phyloP scores from a whole-genome alignment of 2,329 filamentous ascomycete species.

The Cladosporium austrohemisphaericum region DNA sequence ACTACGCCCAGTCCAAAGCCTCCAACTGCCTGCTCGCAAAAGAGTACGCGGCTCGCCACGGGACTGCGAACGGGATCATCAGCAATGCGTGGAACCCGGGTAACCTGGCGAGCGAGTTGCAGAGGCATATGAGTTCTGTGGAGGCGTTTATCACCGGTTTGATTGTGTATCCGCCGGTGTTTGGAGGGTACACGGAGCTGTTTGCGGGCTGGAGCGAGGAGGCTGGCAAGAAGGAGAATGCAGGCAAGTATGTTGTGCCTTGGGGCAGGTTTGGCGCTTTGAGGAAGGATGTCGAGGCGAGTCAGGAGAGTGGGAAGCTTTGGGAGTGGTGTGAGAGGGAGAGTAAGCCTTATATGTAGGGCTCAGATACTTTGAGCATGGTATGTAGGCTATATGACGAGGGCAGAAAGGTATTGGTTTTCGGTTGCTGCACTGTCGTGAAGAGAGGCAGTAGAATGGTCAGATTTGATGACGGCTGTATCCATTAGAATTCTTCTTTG shows the following conservation, averaged over 20 bases:
- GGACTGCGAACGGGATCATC: conserved; percentile 23
- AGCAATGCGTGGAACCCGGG: conserved; percentile 31
- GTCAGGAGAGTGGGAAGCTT: conserved; percentile 34
- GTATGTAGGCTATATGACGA: no score
- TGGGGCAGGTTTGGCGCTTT: conserved; percentile 33
- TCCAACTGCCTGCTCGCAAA: conserved; percentile 27
- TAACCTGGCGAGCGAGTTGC: conserved; percentile 30
- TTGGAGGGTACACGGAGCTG: conserved; percentile 34
- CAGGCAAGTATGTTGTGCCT: conserved; percentile 30
- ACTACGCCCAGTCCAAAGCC: conserved; percentile 30
- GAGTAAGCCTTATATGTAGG: conserved; percentile 17
- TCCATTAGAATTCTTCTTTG: no score
- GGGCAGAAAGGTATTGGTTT: no score
- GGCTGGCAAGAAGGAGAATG: conserved; percentile 24
- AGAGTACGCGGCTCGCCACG: conserved; percentile 21
- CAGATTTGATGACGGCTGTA: no score
- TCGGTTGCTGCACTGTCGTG: no score
- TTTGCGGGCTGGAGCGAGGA: conserved; percentile 29
- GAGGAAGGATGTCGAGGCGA: conserved; percentile 30
- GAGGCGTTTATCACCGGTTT: conserved; percentile 12
- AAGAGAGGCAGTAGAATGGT: no score
- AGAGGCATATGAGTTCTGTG: conserved; percentile 23
- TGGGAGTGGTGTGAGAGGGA: conserved; percentile 42
- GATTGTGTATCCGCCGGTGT: conserved; percentile 25
- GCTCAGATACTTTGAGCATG: no score